Percentiles rank a stretch among this genome's conserved stretches.
Conservation (phyloP, 441 rosid genomes). For the Iberis amara region DNA sequence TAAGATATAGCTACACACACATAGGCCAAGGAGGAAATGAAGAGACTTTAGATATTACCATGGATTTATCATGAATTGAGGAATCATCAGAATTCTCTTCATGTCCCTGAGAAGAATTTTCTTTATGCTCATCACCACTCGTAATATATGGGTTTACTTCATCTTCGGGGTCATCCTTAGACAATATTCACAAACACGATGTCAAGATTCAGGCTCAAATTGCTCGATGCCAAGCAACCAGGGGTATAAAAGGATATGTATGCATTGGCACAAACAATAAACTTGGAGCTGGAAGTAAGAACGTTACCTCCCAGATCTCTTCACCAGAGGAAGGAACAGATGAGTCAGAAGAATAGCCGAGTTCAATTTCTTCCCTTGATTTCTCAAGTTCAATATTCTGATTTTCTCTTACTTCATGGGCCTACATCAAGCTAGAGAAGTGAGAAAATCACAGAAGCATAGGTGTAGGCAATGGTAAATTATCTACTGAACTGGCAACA, state of each 20-base stretch:
- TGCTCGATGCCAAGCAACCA: constrained; percentile 3
- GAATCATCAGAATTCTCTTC: constrained; percentile 26
- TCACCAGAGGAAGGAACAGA: constrained; percentile 29
- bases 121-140: constrained; percentile 26
- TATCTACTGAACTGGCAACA: not conserved
- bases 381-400: constrained; percentile 26
- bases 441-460: constrained; percentile 10
- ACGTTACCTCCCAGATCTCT: constrained; percentile 38
- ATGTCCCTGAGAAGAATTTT: constrained; percentile 29
- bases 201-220: constrained; percentile 16
- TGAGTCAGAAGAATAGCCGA: constrained; percentile 24
- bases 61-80: constrained; percentile 31
- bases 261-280: constrained; percentile 6
- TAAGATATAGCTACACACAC: constrained; percentile 9
- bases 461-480: not conserved
- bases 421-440: constrained; percentile 36
- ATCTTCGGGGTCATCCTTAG: constrained; percentile 39
- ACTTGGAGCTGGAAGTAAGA: constrained; percentile 13
- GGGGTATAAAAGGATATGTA: not conserved
- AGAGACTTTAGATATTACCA: constrained; percentile 32
- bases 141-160: constrained; percentile 32
- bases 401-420: constrained; percentile 31
- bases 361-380: constrained; percentile 33
- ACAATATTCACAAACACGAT: constrained; percentile 27
- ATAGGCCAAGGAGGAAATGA: constrained; percentile 21